These are phyloP conservation scores for Fusarium sp. DNA, from an alignment of 2,329 filamentous ascomycete genomes.

Conservation along the genomic window DNA sequence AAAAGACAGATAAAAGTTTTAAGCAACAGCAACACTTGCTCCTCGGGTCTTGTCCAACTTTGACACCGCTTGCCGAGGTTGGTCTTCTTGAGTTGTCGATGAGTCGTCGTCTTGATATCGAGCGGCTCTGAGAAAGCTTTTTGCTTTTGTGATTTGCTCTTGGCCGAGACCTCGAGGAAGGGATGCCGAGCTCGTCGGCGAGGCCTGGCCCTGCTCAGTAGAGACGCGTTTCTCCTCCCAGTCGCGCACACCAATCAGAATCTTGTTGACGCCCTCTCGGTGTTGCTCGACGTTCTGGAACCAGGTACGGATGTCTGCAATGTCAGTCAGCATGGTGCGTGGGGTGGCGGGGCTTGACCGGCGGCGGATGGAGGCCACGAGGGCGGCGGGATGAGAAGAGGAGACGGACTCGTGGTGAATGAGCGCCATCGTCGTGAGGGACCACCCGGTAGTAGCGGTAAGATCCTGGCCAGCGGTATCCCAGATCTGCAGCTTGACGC, in stretches of 20 bases:
- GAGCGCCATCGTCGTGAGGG: too few species aligned
- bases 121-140: slow-evolving; percentile 96
- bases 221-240: slow-evolving; percentile 99
- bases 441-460: too few species aligned
- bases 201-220: slow-evolving; percentile 93
- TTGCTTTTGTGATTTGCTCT: too few species aligned
- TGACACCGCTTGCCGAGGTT: slow-evolving; percentile 70
- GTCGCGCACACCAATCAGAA: slow-evolving; percentile 97
- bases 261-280: slow-evolving; percentile 99
- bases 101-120: slow-evolving; percentile 98
- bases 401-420: too few species aligned
- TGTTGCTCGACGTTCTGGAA: slow-evolving; percentile 99
- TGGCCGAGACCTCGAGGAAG: slow-evolving; percentile 98
- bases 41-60: slow-evolving; percentile 76
- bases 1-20: too few species aligned
- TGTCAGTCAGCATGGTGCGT: slow-evolving; percentile 25
- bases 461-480: slow-evolving; percentile 98
- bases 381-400: too few species aligned
- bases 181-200: slow-evolving; percentile 95
- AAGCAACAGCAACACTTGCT: too few species aligned
- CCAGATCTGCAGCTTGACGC: slow-evolving; percentile 99
- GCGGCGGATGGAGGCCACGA: too few species aligned
- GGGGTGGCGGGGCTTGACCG: background rate
- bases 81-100: slow-evolving; percentile 90
- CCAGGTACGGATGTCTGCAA: slow-evolving; percentile 95